Conservation (phyloP, 495 filamentous ascomycete species). For the Penicillium herquei region DNA sequence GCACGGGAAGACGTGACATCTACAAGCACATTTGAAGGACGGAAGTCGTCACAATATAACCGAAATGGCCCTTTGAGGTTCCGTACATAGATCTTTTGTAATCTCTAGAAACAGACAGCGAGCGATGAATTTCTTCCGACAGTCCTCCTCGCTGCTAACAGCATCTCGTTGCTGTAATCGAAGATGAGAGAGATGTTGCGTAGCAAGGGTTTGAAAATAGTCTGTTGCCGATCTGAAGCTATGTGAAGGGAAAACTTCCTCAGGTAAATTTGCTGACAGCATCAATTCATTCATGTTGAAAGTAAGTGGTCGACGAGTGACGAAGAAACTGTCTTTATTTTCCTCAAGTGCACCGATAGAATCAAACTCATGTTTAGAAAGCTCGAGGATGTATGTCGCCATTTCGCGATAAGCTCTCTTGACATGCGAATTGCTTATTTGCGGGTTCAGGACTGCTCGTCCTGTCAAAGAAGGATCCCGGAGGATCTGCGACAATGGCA, state of each 20-base stretch:
- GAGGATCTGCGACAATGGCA: slow-evolving; percentile 15
- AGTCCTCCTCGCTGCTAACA: slow-evolving; percentile 35
- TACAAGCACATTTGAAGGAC: slow-evolving; percentile 33
- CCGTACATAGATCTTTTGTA: slow-evolving; percentile 22
- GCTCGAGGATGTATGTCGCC: slow-evolving; percentile 36
- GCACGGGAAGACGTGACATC: slow-evolving; percentile 16
- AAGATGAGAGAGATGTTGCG: slow-evolving; percentile 45
- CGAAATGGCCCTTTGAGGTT: slow-evolving; percentile 27
- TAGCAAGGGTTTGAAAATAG: slow-evolving; percentile 43
- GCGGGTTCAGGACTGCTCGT: background rate
- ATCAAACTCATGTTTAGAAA: slow-evolving; percentile 33
- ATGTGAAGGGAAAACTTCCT: slow-evolving; percentile 9
- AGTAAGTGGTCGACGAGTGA: slow-evolving; percentile 26
- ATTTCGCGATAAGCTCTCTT: slow-evolving; percentile 30
- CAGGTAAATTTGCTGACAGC: slow-evolving; percentile 23
- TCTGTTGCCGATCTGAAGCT: slow-evolving; percentile 32
- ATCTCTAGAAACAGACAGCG: slow-evolving; percentile 39
- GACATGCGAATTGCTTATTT: slow-evolving; percentile 20
- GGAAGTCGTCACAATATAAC: slow-evolving; percentile 36
- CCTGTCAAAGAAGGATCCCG: slow-evolving; percentile 15
- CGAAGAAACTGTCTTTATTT: slow-evolving; percentile 14
- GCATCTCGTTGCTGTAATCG: slow-evolving; percentile 43
- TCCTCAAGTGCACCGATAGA: slow-evolving; percentile 36
- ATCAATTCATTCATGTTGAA: slow-evolving; percentile 33
- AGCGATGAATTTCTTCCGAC: slow-evolving; percentile 44